Conservation (phyloP, 257 asterid genomes). For the Datura wrightii region DNA sequence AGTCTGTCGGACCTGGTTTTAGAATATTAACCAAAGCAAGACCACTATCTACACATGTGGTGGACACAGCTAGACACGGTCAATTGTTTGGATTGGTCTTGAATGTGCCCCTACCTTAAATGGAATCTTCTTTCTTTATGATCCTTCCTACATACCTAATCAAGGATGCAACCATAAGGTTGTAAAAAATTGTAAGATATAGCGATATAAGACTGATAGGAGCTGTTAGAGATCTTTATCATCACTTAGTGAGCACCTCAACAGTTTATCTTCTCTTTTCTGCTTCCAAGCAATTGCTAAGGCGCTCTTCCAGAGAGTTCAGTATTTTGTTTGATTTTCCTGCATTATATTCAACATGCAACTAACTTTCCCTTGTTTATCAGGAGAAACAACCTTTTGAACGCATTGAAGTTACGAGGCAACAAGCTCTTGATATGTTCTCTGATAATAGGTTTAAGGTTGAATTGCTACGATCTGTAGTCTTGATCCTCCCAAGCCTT, state of each 20-base stretch:
- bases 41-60: background rate
- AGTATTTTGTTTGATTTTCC: conserved; percentile 17
- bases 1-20: background rate
- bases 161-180: background rate
- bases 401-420: conserved; percentile 90
- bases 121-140: conserved; percentile 14
- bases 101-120: background rate
- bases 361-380: conserved; percentile 34
- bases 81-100: conserved; percentile 17
- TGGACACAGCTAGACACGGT: background rate
- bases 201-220: background rate
- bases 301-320: background rate
- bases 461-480: background rate
- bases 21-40: background rate
- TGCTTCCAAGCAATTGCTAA: background rate
- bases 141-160: background rate
- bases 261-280: background rate
- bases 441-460: conserved; percentile 95
- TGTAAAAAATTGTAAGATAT: background rate
- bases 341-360: conserved; percentile 7
- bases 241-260: conserved; percentile 12
- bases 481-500: background rate
- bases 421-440: conserved; percentile 88
- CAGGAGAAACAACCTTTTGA: conserved; percentile 95
- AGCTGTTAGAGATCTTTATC: conserved; percentile 11